Evolutionary conservation across 805 yeast genomes (phyloP).

Genomic region (Candida fluviatilis): DNA sequence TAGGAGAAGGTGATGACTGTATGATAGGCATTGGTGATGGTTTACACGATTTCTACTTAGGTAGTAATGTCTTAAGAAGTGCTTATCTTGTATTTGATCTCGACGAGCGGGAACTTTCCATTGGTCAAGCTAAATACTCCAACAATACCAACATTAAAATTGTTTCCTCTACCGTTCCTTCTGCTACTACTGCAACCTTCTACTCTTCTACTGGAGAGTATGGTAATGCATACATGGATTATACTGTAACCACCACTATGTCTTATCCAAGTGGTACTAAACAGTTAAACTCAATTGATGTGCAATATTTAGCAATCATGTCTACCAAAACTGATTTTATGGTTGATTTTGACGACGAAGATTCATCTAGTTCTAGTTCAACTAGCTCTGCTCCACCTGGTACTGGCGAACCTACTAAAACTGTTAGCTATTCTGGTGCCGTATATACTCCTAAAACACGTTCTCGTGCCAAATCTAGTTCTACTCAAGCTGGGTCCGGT

Average conservation of each 20-base stretch:
- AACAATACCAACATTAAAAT: background rate
- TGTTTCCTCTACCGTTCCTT: background rate
- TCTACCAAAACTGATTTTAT: too few species aligned
- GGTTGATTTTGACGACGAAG: too few species aligned
- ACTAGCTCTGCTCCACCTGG: too few species aligned
- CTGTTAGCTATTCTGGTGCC: too few species aligned
- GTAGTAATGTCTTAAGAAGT: slow-evolving; percentile 60
- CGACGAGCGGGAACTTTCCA: slow-evolving; percentile 49
- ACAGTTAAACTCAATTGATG: too few species aligned
- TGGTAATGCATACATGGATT: background rate
- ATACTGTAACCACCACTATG: background rate
- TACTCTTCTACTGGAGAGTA: background rate
- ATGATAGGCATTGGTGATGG: background rate
- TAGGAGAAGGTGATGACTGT: background rate
- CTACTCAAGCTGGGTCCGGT: too few species aligned
- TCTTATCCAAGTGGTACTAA: background rate
- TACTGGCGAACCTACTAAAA: too few species aligned
- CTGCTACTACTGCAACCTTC: background rate
- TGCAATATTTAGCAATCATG: too few species aligned
- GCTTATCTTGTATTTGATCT: slow-evolving; percentile 64
- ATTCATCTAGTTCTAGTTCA: too few species aligned
- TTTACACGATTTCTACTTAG: slow-evolving; percentile 44
- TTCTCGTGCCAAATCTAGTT: too few species aligned
- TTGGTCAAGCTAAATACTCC: slow-evolving; percentile 33
- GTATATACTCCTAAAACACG: too few species aligned